Percentiles rank a stretch among this genome's conserved stretches.
These are phyloP conservation scores for Eucalyptus curtisii DNA, from an alignment of 345 rosid species.

Conservation along the genomic window DNA sequence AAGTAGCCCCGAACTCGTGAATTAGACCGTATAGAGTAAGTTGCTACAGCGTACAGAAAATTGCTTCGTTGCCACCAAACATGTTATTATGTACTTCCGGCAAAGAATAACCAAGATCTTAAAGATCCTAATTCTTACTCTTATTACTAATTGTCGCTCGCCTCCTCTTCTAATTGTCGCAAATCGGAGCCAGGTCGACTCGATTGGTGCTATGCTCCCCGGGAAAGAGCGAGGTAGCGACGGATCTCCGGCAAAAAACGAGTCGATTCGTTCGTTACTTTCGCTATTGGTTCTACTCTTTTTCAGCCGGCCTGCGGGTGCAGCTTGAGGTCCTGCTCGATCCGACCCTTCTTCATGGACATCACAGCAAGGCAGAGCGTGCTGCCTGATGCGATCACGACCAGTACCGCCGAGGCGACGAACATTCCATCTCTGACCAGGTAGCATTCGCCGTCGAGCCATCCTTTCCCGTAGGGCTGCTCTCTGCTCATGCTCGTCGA, in stretches of 20 bases:
- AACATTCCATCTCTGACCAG: conserved; percentile 50
- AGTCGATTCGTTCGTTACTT: background rate
- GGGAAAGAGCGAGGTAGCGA: background rate
- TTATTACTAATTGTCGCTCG: background rate
- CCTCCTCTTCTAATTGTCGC: background rate
- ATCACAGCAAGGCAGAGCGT: conserved; percentile 19
- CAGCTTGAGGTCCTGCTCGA: background rate
- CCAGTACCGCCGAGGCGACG: conserved; percentile 32
- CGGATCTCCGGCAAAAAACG: background rate
- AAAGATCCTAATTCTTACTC: background rate
- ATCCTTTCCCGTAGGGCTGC: conserved; percentile 59
- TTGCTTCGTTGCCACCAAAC: background rate
- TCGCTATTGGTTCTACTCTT: background rate
- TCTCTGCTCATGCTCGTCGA: conserved; percentile 66
- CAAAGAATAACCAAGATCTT: background rate
- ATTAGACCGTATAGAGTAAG: background rate
- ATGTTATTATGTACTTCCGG: background rate
- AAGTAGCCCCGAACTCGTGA: background rate
- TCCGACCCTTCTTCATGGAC: background rate
- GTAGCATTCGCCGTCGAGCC: conserved; percentile 70
- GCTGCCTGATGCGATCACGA: conserved; percentile 17
- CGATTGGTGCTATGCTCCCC: accelerated
- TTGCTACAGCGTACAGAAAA: background rate
- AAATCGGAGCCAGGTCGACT: background rate
- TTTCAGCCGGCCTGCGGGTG: background rate